A percentile compares a stretch with the other conserved stretches of the same genome.
Conservation (phyloP, 2,329 filamentous ascomycete species). For the Erysiphe pulchra region DNA sequence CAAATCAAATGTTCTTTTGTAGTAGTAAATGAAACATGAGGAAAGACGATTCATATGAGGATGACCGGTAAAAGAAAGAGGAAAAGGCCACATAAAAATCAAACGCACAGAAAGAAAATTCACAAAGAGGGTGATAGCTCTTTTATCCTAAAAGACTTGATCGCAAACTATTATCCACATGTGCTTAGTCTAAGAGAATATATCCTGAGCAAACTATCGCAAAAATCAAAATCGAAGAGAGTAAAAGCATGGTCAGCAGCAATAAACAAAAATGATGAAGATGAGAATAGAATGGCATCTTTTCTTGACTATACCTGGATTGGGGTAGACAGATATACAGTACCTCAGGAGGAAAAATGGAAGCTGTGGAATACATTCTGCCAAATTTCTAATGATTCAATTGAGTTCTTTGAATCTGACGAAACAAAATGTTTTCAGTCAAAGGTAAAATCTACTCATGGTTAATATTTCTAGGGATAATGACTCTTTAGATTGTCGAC, state of each 20-base stretch:
- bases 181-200: constrained; percentile 46
- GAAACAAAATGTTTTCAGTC: constrained; percentile 25
- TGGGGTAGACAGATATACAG: constrained; percentile 7
- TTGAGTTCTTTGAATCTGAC: neutral
- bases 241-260: constrained; percentile 26
- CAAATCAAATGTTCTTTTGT: too few relatives aligned
- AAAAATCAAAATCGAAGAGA: constrained; percentile 34
- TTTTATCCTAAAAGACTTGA: constrained; percentile 29
- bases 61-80: constrained; percentile 21
- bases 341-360: constrained; percentile 18
- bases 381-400: constrained; percentile 21
- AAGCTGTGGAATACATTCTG: constrained; percentile 34
- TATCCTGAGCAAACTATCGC: constrained; percentile 37
- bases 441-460: constrained; percentile 24
- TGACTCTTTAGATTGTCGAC: constrained; percentile 36
- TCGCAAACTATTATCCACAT: constrained; percentile 40
- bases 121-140: constrained; percentile 2
- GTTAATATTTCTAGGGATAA: neutral
- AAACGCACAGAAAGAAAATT: too few relatives aligned
- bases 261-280: constrained; percentile 1
- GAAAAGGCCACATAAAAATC: constrained; percentile 3
- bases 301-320: constrained; percentile 13
- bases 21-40: too few relatives aligned
- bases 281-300: constrained; percentile 2
- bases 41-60: neutral